These are phyloP conservation scores for Pseudonitzschia delicatissima DNA, from an alignment of 108 stramenopile genomes.

Conservation along the genomic window DNA sequence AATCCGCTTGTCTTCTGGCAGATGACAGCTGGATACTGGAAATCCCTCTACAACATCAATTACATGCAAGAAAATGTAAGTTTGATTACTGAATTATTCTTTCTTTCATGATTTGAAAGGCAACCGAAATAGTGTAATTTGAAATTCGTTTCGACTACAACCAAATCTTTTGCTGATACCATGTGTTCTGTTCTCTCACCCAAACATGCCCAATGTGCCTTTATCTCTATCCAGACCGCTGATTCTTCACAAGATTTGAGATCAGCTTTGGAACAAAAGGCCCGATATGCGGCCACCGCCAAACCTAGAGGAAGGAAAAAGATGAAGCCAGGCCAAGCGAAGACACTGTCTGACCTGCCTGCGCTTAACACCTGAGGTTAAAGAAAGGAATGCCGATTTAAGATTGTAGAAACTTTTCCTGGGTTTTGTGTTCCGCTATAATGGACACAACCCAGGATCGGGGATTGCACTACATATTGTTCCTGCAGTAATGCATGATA, in stretches of 20 bases:
- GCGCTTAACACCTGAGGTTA: slow-evolving; percentile 89
- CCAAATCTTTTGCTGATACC: slow-evolving; percentile 9
- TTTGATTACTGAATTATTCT: slow-evolving; percentile 1
- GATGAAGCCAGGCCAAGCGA: slow-evolving; percentile 83
- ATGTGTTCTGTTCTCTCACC: slow-evolving; percentile 1
- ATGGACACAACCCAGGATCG: too few species aligned
- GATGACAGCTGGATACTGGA: slow-evolving; percentile 78
- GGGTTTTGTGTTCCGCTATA: neutral
- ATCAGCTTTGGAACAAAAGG: slow-evolving; percentile 79
- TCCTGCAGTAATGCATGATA: slow-evolving; percentile 3
- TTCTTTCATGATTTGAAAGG: neutral
- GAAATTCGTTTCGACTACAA: neutral
- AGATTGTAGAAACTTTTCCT: neutral
- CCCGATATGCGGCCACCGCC: slow-evolving; percentile 41
- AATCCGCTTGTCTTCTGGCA: slow-evolving; percentile 70
- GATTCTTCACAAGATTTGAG: slow-evolving; percentile 62
- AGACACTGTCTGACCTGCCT: slow-evolving; percentile 82
- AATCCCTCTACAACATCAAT: slow-evolving; percentile 63
- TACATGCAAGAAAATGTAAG: slow-evolving; percentile 58
- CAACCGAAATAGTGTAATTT: too few species aligned
- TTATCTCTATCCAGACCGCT: neutral
- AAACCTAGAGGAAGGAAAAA: slow-evolving; percentile 47
- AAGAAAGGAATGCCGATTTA: slow-evolving; percentile 36
- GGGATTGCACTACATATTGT: neutral
- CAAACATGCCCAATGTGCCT: too few species aligned